Evolutionary conservation across 257 asterid species (phyloP).

Genomic region (Cynanchum wilfordii): DNA sequence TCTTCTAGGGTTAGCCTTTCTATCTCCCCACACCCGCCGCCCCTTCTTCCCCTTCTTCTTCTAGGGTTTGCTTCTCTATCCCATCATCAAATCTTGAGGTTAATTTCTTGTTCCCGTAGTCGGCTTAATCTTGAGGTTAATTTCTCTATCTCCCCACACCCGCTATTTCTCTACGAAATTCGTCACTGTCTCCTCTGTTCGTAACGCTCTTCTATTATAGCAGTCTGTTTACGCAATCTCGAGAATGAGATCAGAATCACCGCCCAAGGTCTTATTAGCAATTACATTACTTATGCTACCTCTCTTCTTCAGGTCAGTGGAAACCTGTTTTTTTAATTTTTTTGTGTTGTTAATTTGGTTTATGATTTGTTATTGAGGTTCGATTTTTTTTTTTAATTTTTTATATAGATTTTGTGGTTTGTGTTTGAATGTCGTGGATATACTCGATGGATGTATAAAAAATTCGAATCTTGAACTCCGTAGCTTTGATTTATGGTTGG

Average conservation of each 20-base stretch:
- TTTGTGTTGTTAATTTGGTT: neutral
- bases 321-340: neutral
- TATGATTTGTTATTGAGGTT: neutral
- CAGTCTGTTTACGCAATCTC: too few species aligned
- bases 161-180: too few species aligned
- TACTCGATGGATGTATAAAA: neutral
- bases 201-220: too few species aligned
- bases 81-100: too few species aligned
- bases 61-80: too few species aligned
- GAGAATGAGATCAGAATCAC: conserved; percentile 67
- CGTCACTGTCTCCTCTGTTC: too few species aligned
- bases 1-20: too few species aligned
- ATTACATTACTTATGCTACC: conserved; percentile 51
- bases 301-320: conserved; percentile 45
- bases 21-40: too few species aligned
- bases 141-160: too few species aligned
- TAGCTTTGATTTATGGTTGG: neutral
- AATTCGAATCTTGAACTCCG: conserved; percentile 3
- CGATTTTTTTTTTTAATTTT: neutral
- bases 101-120: too few species aligned
- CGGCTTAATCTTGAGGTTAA: too few species aligned
- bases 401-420: neutral
- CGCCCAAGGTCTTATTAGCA: conserved; percentile 52
- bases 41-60: too few species aligned
- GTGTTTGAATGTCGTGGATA: conserved; percentile 1